Percentiles rank a stretch among this genome's conserved stretches.
These are phyloP conservation scores for Claviceps sp. DNA, from an alignment of 2,329 filamentous ascomycete species.

Conservation along the genomic window DNA sequence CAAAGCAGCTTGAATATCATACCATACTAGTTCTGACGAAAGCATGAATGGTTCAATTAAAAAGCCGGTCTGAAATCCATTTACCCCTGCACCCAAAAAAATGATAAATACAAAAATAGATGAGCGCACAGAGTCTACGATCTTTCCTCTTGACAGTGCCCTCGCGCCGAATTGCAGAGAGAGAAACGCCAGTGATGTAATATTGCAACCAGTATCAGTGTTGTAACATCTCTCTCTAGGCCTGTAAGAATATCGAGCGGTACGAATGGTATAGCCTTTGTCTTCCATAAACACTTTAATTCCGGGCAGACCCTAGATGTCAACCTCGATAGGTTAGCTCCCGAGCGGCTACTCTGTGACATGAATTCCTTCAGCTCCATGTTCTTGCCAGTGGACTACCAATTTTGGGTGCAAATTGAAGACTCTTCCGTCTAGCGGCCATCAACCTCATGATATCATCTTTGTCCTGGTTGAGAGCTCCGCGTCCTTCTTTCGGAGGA, in stretches of 20 bases:
- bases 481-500: constrained; percentile 35
- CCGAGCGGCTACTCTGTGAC: not conserved
- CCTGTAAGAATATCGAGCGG: not conserved
- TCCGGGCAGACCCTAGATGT: not conserved
- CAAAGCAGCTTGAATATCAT: not conserved
- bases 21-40: not conserved
- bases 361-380: constrained; percentile 24
- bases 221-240: too few relatives aligned
- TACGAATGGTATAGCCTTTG: not conserved
- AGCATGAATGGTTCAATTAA: not conserved
- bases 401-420: constrained; percentile 64
- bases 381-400: constrained; percentile 55
- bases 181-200: too few relatives aligned
- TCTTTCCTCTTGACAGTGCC: not conserved
- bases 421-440: constrained; percentile 60
- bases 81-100: not conserved
- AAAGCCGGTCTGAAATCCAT: not conserved
- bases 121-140: not conserved
- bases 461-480: constrained; percentile 35
- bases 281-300: not conserved
- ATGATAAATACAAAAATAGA: not conserved
- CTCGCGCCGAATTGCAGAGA: too few relatives aligned
- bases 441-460: constrained; percentile 50
- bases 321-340: not conserved
- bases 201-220: too few relatives aligned